phyloP scores from a whole-genome alignment of 305 asterid genomes.

The Caryopteris hybrid region DNA sequence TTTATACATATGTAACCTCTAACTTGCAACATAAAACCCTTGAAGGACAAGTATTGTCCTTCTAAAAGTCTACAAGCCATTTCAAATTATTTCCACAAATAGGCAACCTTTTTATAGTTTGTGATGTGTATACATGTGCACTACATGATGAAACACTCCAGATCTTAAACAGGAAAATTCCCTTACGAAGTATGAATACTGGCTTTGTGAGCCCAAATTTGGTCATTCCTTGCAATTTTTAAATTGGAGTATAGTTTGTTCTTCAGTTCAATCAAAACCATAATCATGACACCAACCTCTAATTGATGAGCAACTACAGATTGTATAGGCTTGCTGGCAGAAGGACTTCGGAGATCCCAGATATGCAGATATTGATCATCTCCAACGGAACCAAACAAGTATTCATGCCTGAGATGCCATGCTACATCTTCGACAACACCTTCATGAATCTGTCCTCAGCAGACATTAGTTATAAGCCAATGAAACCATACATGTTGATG shows the following conservation, averaged over 20 bases:
- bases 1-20: neutral
- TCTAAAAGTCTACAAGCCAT: neutral
- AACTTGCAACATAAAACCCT: neutral
- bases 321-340: constrained; percentile 69
- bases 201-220: neutral
- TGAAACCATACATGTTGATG: neutral
- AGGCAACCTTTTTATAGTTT: neutral
- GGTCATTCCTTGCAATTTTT: neutral
- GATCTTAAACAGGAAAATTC: neutral
- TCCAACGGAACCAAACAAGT: constrained; percentile 95
- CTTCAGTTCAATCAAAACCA: neutral
- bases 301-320: constrained; percentile 94
- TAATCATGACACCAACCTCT: constrained; percentile 45
- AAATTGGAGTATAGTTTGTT: neutral
- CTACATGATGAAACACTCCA: neutral
- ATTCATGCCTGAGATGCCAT: constrained; percentile 92
- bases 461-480: constrained; percentile 14
- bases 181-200: neutral
- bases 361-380: constrained; percentile 87
- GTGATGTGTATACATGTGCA: neutral
- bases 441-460: constrained; percentile 63
- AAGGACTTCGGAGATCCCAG: constrained; percentile 84
- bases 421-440: constrained; percentile 98
- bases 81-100: neutral
- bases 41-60: neutral